phyloP scores from a whole-genome alignment of 345 rosid species.

The Lumnitzera littorea region DNA sequence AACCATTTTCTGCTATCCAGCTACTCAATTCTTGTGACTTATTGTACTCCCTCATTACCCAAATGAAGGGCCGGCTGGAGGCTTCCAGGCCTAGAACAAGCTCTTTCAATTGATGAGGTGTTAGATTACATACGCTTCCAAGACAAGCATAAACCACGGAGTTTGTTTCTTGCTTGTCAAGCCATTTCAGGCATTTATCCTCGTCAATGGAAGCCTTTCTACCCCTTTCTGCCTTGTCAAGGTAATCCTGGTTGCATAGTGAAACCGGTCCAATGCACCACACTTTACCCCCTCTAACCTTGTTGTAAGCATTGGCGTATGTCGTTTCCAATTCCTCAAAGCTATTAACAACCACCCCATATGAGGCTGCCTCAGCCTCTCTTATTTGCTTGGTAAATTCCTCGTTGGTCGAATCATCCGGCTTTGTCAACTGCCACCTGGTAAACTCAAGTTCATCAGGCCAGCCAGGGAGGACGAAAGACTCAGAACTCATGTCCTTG shows the following conservation, averaged over 20 bases:
- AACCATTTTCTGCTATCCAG: slow-evolving; percentile 11
- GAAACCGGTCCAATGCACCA: slow-evolving; percentile 56
- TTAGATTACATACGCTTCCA: slow-evolving; percentile 37
- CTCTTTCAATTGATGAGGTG: slow-evolving; percentile 26
- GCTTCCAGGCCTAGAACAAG: slow-evolving; percentile 35
- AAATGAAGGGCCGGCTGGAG: slow-evolving; percentile 26
- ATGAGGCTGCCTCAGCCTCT: slow-evolving; percentile 17
- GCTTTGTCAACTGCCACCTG: slow-evolving; percentile 26
- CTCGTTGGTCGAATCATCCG: slow-evolving; percentile 4
- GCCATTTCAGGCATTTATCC: slow-evolving; percentile 19
- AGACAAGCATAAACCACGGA: slow-evolving; percentile 45
- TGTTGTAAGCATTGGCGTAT: slow-evolving; percentile 11
- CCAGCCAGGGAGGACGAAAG: slow-evolving; percentile 30
- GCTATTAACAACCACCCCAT: slow-evolving; percentile 28
- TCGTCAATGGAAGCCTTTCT: slow-evolving; percentile 11
- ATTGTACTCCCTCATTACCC: slow-evolving; percentile 21
- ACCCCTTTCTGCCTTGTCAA: slow-evolving; percentile 37
- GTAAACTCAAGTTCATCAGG: slow-evolving; percentile 20
- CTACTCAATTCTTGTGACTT: slow-evolving; percentile 3
- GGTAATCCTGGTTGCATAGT: slow-evolving; percentile 9
- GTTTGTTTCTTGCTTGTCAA: slow-evolving; percentile 12
- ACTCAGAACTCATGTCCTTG: slow-evolving; percentile 12
- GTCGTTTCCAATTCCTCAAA: slow-evolving; percentile 31
- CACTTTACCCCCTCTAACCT: slow-evolving; percentile 11
- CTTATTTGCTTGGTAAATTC: slow-evolving; percentile 18